Evolutionary conservation across 208 protist species (phyloP), one percentile per base, ranked within the genome.

Genomic region (Crithidia expoeki): DNA sequence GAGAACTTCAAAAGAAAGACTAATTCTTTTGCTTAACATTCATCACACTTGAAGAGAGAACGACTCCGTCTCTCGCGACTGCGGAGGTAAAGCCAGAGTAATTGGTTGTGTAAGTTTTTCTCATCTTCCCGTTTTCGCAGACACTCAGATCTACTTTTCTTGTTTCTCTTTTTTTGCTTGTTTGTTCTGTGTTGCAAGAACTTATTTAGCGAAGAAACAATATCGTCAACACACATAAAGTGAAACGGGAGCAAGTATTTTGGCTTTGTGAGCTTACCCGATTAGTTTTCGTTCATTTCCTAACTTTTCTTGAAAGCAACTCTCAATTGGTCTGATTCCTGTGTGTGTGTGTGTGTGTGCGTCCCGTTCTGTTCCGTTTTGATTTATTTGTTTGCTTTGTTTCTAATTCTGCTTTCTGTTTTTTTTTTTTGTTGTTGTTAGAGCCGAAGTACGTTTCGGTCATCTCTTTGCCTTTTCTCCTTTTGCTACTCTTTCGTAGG

Each of bases 381-480:
- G 36, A 2, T 30, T 53, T 38, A 23, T 56, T 56, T 56, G 21
- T 52, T 28, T 25, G 7, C 2, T 52, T 52, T 52, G 10, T 52
- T 30, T 52, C 21, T 52, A 17, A 6, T 50, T 21, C 21, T 6
- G 4, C 44, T 50, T 19, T 50, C 44, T 11, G 6, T 21, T 50
- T 21, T 16, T 52, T 30, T 52, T 4, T 52, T 52, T 52, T 52
- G 9, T 52, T 4, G 9, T 52, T 52, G 47, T 52, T 52, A 30
- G 21, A 23, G 9, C 17, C 25, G 21, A 52, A 52, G 47, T 52
- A 23, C 47, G 4, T 30, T 52, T 52, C 17, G 47, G 23, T 68
- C 23, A 19, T 68, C 60, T 57, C 38, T 58, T 55, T 72, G 7
- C 36, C 53, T 27, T 52, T 56, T 38, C 40, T 49, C 23, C 12